Evolutionary conservation across 768 basidiomycete species (phyloP), one percentile per base, ranked within the genome.

Genomic region (Pulveroboletus sp.): DNA sequence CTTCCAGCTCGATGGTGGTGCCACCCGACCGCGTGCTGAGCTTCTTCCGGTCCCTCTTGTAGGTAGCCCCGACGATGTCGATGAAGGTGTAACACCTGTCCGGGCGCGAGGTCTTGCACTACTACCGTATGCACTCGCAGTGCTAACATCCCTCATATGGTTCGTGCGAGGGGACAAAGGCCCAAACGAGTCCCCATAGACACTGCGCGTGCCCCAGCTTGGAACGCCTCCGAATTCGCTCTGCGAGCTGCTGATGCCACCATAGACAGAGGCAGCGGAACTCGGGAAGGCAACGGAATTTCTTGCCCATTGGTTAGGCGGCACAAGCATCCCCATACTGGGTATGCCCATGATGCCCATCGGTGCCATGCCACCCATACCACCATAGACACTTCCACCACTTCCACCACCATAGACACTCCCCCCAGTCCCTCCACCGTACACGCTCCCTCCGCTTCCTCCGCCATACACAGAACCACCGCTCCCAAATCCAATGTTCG

Each of bases 1-100:
- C 64, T 78, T 82, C 82, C 82, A 84, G 55, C 82, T 83, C 32
- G 82, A 84, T 11, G 82, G 82, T 8, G 82, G 82, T 2, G 74
- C 69, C n/a, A 69, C 69, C 40, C 54, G 53, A 21, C 61, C 72
- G 54, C 66, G 53, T 41, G 43, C 49, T 50, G 61, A 44, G 52
- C 50, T 39, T 30, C 58, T 63, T 18, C 55, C 63, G 0, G 67
- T 41, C 13, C 17, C n/a, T 38, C 26, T 54, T 1, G 50, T 17
- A 11, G 54, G 45, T n/a, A 45, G 47, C 24, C 39, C 46, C 8
- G 55, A 50, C 27, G 56, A 52, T 28, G 67, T 47, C 1, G 66
- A 55, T 0, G 66, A 46, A 7, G 68, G 49, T 2, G 59, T 26
- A 6, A 52, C 57, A 0, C 63, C 72, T 1, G 72, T 73, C 45